These are phyloP conservation scores for Rhodotorula sp. DNA, from an alignment of 1,284 basidiomycete genomes.

Conservation along the genomic window DNA sequence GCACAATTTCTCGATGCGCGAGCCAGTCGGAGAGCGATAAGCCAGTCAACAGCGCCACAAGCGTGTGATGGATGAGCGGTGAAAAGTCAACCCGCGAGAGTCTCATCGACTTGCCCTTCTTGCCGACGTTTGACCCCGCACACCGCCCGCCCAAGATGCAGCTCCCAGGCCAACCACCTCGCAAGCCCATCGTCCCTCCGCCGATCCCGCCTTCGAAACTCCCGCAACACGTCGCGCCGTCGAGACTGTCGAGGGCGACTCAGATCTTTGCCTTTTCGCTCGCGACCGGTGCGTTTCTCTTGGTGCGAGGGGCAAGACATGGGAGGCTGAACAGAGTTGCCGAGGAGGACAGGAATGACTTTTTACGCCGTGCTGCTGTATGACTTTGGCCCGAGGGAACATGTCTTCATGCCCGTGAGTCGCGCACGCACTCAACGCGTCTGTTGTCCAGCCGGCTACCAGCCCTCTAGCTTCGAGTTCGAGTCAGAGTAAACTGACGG, in stretches of 20 bases:
- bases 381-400: slow-evolving; percentile 41
- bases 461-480: neutral
- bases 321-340: neutral
- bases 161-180: neutral
- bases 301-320: too few species aligned
- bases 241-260: slow-evolving; percentile 19
- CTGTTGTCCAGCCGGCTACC: neutral
- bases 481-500: neutral
- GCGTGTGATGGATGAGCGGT: too few species aligned
- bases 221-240: slow-evolving; percentile 35
- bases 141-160: neutral
- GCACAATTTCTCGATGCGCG: too few species aligned
- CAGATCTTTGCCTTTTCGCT: slow-evolving; percentile 36
- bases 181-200: slow-evolving; percentile 29
- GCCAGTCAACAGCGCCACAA: too few species aligned
- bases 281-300: slow-evolving; percentile 25
- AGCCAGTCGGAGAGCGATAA: too few species aligned
- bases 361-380: slow-evolving; percentile 41
- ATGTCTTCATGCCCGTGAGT: slow-evolving; percentile 43
- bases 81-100: too few species aligned
- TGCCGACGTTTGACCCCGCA: too few species aligned
- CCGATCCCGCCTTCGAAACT: slow-evolving; percentile 37
- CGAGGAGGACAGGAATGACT: slow-evolving; percentile 16
- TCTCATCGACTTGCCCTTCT: too few species aligned
- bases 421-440: too few species aligned